Base-by-base conservation (phyloP, 495 filamentous ascomycete species). In the Aspergillus steynii region DNA sequence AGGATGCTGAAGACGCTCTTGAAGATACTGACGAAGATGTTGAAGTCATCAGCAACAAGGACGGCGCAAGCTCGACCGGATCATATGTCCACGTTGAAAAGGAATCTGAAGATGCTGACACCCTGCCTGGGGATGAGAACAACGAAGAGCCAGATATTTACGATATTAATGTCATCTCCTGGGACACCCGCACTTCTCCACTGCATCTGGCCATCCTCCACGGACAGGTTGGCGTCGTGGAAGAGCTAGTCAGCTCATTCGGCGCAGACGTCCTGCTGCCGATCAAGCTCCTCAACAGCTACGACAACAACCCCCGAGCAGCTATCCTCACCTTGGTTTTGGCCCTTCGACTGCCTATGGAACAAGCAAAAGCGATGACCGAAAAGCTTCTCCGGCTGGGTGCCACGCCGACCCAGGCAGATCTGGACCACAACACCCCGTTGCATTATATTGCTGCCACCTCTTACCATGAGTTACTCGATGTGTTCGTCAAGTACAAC, bases 131-230 rank as follows among this genome's bases (percentile, higher is more conserved):
- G 12, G 83, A 85, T n/a, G 82, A 85, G 6, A 78, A 83, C 42
- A 82, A 87, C 6, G 78, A 82, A 9, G 87, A 89, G 29, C 90
- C 90, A 4, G 90, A 96, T 71, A 80, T 93, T 58, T 93, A 89
- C 70, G 88, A 93, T 56, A 80, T 93, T 57, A 87, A 94, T 64
- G 81, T 86, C 5, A 64, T 87, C 9, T 82, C 90, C 7, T 96
- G 91, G 91, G 91, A 96, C 61, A 87, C 71, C 15, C 81, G 83
- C 20, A 81, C 83, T 55, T 87, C 89, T 1, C 83, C 91, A 0
- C 74, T 94, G 14, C 91, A 96, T 66, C 78, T 91, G 28, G 91
- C 91, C 2, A 92, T 96, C 57, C 55, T 90, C 1, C 81, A 83
- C 56, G 90, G 89, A 2, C 87, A 93, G 61, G 73, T 80, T 14